These are phyloP conservation scores for Myxozyma sirexii DNA, from an alignment of 805 yeast species.

Conservation along the genomic window DNA sequence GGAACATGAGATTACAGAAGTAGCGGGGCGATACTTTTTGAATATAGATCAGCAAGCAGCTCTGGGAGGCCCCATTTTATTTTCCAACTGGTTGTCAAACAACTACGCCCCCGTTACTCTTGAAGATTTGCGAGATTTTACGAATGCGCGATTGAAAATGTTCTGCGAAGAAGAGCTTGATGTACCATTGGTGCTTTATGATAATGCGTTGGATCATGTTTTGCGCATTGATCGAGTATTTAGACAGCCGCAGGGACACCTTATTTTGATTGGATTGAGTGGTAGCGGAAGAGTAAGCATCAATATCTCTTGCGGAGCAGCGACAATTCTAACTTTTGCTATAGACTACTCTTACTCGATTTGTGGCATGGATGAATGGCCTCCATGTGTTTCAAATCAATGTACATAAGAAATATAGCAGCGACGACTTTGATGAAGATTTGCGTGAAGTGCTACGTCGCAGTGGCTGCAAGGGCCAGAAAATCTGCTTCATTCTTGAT, in stretches of 20 bases:
- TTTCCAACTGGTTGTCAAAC: conserved; percentile 73
- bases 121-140: conserved; percentile 54
- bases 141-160: conserved; percentile 62
- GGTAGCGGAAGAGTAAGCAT: conserved; percentile 68
- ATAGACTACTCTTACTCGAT: conserved; percentile 63
- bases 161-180: conserved; percentile 72
- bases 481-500: conserved; percentile 72
- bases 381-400: conserved; percentile 59
- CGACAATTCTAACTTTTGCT: neutral
- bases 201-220: conserved; percentile 72
- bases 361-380: conserved; percentile 93
- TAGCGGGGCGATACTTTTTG: conserved; percentile 51
- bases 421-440: conserved; percentile 67
- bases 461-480: conserved; percentile 59
- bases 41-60: conserved; percentile 45
- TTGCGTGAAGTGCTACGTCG: conserved; percentile 57
- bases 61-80: conserved; percentile 59
- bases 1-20: conserved; percentile 41
- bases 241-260: conserved; percentile 85
- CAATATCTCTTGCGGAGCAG: neutral
- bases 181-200: conserved; percentile 61
- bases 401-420: conserved; percentile 56
- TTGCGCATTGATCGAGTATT: conserved; percentile 80
- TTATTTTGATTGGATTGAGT: conserved; percentile 80
- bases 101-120: conserved; percentile 60